Base-by-base conservation (phyloP, 192 early-diverging fungal genomes). In the Hyaloraphidium curvatum region DNA sequence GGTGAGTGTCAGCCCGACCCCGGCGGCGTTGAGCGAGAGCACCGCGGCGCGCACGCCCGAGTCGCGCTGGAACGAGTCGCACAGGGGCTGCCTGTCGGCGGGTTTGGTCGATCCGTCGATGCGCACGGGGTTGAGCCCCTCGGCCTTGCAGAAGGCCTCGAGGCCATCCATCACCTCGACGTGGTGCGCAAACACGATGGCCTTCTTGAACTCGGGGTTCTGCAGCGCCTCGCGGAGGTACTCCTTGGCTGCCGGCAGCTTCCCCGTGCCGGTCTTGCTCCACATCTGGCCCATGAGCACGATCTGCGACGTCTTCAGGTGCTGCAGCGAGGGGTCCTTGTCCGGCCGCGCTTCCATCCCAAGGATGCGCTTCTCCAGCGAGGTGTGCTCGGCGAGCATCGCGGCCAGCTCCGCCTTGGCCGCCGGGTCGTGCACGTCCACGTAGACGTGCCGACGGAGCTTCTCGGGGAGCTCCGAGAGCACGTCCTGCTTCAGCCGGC, bases 101-200 rank as follows among this genome's bases (percentile, higher is more conserved):
- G 31, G 48, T 7, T 56, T 22, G 13, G 70, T 73, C 17, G 19
- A 3, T 21, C 72, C 72, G 53, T 74, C 72, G 37, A 74, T 74
- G 1, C 60, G 31, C n/a, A 74, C 63, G 43, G 37, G 67, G 13
- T 54, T 58, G n/a, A n/a, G n/a, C n/a, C n/a, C n/a, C n/a, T n/a
- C n/a, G n/a, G n/a, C n/a, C 16, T 40, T 21, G 19, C 56, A 35
- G 22, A 37, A 31, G 19, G 52, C 41, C 16, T 25, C 23, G 14
- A 69, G 50, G 26, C 28, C 55, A 50, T 69, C 53, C 25, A 73
- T 5, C 16, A 73, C 57, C 1, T 25, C 21, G 27, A 28, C 17
- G 39, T 73, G 71, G 57, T 73, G 70, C 22, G 57, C 70, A 70
- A 73, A 73, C 13, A 73, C 64, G 21, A 73, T 50, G 22, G 70